Conservation (phyloP, 148 eudicot genomes). For the Rhododendron ferrugineum region DNA sequence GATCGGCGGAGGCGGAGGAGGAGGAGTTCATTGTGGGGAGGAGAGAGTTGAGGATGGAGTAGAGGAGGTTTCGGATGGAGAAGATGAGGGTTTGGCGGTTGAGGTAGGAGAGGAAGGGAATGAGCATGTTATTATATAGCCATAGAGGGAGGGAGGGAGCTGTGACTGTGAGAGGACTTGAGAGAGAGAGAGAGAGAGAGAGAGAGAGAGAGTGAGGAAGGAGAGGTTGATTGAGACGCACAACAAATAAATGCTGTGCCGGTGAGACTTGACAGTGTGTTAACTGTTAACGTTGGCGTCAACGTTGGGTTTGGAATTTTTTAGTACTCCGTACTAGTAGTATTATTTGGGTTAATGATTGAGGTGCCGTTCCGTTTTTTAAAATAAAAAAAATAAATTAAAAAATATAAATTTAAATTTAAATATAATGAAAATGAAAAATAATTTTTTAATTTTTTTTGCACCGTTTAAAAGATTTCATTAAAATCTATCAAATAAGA, state of each 20-base stretch:
- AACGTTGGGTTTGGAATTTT: not conserved
- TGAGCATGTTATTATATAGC: conserved; percentile 17
- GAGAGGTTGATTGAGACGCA: not conserved
- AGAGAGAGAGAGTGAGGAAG: not conserved
- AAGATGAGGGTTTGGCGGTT: conserved; percentile 41
- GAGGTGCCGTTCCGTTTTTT: too few species aligned
- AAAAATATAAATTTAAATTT: too few species aligned
- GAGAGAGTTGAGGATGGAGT: conserved; percentile 16
- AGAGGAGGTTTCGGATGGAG: conserved; percentile 20
- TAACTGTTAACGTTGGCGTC: not conserved
- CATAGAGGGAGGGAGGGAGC: not conserved
- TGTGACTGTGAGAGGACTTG: not conserved
- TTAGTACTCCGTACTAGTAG: too few species aligned
- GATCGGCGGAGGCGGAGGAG: conserved; percentile 19
- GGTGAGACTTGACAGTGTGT: too few species aligned
- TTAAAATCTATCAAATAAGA: too few species aligned
- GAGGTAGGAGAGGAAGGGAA: conserved; percentile 29
- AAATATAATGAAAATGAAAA: too few species aligned
- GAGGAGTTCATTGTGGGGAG: conserved; percentile 12
- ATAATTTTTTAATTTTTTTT: too few species aligned
- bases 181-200: not conserved
- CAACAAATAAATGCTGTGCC: too few species aligned
- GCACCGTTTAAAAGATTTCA: too few species aligned
- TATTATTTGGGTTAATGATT: too few species aligned
- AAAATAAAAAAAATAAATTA: too few species aligned